These are phyloP conservation scores for Daldinia sp. DNA, from an alignment of 2,329 filamentous ascomycete genomes.

Conservation along the genomic window DNA sequence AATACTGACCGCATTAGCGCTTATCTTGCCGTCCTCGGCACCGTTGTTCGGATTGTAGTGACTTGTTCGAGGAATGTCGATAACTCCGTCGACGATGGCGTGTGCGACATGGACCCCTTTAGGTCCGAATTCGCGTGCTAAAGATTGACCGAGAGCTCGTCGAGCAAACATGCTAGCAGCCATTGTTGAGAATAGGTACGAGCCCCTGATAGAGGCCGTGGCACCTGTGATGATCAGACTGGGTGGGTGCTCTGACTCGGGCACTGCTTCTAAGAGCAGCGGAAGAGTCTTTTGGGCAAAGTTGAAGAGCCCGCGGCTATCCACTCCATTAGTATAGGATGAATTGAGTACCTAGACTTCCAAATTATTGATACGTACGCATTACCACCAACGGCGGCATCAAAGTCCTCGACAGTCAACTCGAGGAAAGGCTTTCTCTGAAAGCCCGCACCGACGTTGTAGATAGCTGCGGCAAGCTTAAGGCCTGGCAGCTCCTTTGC, in stretches of 20 bases:
- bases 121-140: conserved; percentile 78
- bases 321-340: conserved; percentile 14
- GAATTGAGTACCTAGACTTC: not conserved
- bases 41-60: conserved; percentile 50
- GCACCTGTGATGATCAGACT: conserved; percentile 79
- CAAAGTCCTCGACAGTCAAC: conserved; percentile 58
- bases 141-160: conserved; percentile 70
- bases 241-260: conserved; percentile 64
- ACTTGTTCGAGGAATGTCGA: conserved; percentile 74
- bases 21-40: conserved; percentile 64
- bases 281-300: conserved; percentile 74
- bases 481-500: conserved; percentile 63
- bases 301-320: conserved; percentile 69
- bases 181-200: conserved; percentile 69
- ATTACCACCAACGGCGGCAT: conserved; percentile 55
- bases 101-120: conserved; percentile 78
- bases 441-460: conserved; percentile 69
- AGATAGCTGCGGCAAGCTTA: conserved; percentile 71
- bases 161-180: conserved; percentile 75
- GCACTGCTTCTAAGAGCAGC: conserved; percentile 65
- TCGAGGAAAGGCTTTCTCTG: conserved; percentile 67
- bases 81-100: conserved; percentile 77
- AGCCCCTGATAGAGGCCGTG: conserved; percentile 74
- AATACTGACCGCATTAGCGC: conserved; percentile 68
- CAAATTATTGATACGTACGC: conserved; percentile 53